phyloP scores from a whole-genome alignment of 768 basidiomycete genomes.

The Leccinum disarticulatum region DNA sequence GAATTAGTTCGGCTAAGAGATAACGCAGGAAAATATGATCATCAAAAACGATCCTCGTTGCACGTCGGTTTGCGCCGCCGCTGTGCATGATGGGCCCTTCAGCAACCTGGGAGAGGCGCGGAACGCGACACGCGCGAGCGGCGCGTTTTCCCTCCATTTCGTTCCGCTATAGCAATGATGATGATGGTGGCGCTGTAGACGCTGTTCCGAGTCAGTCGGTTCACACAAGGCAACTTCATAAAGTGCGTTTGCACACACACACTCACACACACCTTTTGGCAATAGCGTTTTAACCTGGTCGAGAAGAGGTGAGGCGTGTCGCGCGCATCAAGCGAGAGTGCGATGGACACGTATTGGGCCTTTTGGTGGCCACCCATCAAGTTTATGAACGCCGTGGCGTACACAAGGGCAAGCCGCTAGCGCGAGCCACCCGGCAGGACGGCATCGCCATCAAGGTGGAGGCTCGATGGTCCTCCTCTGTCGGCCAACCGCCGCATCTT shows the following conservation, averaged over 20 bases:
- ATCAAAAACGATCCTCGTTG: conserved; percentile 7
- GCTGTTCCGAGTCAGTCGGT: not conserved
- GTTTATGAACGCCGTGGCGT: conserved; percentile 23
- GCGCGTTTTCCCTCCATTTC: conserved; percentile 5
- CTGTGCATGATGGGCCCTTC: conserved; percentile 13
- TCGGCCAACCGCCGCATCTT: conserved; percentile 14
- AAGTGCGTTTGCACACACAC: conserved; percentile 5
- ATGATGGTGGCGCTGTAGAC: conserved; percentile 11
- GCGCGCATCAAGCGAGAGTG: conserved; percentile 19
- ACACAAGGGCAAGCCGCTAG: conserved; percentile 12
- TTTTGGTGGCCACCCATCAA: conserved; percentile 8
- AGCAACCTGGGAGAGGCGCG: conserved; percentile 8
- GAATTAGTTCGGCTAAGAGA: conserved; percentile 12
- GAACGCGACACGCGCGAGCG: conserved; percentile 12
- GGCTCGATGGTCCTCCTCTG: conserved; percentile 16
- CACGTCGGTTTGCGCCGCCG: conserved; percentile 8
- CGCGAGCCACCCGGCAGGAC: not conserved
- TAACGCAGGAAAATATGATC: not conserved
- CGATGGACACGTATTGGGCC: conserved; percentile 6
- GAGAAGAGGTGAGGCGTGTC: conserved; percentile 16
- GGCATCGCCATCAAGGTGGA: not conserved
- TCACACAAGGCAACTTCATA: conserved; percentile 4
- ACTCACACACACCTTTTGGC: conserved; percentile 13
- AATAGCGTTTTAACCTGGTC: conserved; percentile 4
- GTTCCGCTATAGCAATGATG: conserved; percentile 2